Percentiles rank a stretch among this genome's conserved stretches.
phyloP scores from a whole-genome alignment of 2,329 filamentous ascomycete species.

The Ophiostoma piceae region DNA sequence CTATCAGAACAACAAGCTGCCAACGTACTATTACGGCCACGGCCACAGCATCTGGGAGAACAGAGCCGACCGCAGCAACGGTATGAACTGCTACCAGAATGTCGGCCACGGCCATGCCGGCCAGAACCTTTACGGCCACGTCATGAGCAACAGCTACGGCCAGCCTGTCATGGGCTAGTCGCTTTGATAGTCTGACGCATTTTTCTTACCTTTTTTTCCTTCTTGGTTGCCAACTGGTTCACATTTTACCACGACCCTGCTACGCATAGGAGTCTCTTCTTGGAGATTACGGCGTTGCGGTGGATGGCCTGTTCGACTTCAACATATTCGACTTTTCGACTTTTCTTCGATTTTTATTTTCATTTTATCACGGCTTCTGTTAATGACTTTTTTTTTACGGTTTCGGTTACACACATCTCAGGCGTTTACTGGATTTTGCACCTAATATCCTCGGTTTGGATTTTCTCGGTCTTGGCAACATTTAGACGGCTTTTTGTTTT shows the following conservation, averaged over 20 bases:
- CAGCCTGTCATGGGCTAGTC: slow-evolving; percentile 51
- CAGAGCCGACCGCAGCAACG: background rate
- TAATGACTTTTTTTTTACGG: slow-evolving; percentile 11
- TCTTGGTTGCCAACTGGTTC: background rate
- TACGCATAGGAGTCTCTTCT: background rate
- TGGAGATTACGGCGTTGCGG: background rate
- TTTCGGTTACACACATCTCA: slow-evolving; percentile 11
- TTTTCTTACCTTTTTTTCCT: background rate
- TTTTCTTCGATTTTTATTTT: slow-evolving; percentile 2
- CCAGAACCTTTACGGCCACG: slow-evolving; percentile 4
- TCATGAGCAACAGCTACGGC: slow-evolving; percentile 37
- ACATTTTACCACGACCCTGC: background rate
- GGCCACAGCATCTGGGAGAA: slow-evolving; percentile 12
- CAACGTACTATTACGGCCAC: background rate
- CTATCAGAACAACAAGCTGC: slow-evolving; percentile 10
- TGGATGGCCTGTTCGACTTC: background rate
- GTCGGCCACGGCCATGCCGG: background rate
- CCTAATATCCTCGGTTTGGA: slow-evolving; percentile 19
- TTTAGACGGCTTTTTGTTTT: slow-evolving; percentile 15
- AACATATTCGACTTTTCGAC: background rate
- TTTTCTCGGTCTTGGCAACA: slow-evolving; percentile 15
- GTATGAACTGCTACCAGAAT: slow-evolving; percentile 15
- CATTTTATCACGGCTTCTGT: slow-evolving; percentile 15
- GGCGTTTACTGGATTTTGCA: slow-evolving; percentile 17
- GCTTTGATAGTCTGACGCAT: background rate